Evolutionary conservation across 306 rosid genomes (phyloP), one percentile per base, ranked within the genome.

Genomic region (Arachis stenosperma): DNA sequence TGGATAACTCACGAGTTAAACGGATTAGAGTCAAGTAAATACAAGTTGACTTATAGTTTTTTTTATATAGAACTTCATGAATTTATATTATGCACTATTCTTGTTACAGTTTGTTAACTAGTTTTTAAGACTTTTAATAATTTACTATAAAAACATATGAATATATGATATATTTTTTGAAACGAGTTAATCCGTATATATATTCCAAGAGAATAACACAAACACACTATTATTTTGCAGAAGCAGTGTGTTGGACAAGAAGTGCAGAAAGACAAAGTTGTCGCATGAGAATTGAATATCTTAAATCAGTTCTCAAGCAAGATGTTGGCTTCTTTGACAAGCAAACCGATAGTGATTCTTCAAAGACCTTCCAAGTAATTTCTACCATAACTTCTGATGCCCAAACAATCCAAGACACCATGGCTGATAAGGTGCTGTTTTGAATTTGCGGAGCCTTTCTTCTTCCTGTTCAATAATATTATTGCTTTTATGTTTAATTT

Each of bases 241-340:
- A 89, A 72, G 97, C 91, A 73, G 59, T 84, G 61, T 89, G 93
- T 79, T 89, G 97, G 96, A 87, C 90, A 27, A 86, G 96, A 86
- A 91, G 88, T 7, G 92, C 91, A 52, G 97, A 91, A 77, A 87
- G 97, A 72, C 96, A 89, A 75, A 84, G 87, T 14, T 87, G 89
- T 6, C 78, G 87, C 17, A 81, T 91, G 87, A 78, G 91, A 78
- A 83, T 22, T 61, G 91, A 83, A 69, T 90, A 88, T 79, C 87
- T 91, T 1, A 87, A 81, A 68, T 86, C 93, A 44, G 83, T 91
- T 9, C 85, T 91, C 1, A 77, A 81, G 54, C 96, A 91, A 83
- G 97, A 91, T 62, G 91, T 83, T 43, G 88, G 92, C 52, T 91
- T 86, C 84, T 91, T 91, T 12, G 96, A 78, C 78, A 86, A 56